Base-by-base conservation (phyloP, 148 eudicot genomes). In the Chenopodium formosanum region DNA sequence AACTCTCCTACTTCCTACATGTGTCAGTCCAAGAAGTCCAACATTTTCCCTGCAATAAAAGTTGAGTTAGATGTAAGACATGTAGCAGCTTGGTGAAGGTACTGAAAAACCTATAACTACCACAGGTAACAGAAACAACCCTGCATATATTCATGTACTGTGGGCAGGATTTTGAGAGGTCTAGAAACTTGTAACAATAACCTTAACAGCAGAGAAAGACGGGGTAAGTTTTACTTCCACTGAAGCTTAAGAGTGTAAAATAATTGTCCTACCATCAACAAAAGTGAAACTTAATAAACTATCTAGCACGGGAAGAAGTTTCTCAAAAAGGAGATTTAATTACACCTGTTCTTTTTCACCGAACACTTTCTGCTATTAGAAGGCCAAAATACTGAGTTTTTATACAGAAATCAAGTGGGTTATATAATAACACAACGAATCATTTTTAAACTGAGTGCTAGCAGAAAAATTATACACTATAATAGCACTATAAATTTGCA, bases 1-100 rank as follows among this genome's bases (percentile, higher is more conserved):
- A 22, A 89, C 99, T 90, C 99, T 94, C 84, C 99, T 91, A 79
- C 99, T 96, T 76, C 99, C 99, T 1, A 96, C 94, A 71, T 86
- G 91, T 23, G 99, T 96, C 67, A 96, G 82, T 70, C 98, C 99
- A 34, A 96, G 97, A 76, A 96, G 94, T 52, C 99, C 99, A 69
- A 94, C 92, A 86, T 96, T 96, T 88, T 94, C 99, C 76, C 99
- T 96, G 91, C 86, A 83, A 56, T n/a, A 74, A 79, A 31, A 56
- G 7, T 7, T 22, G 6, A 80, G 23, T 63, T 48, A 9, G 53
- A 27, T 76, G 20, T 56, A 68, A 25, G 32, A 69, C 70, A 81
- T 19, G 17, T 48, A 60, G 27, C 27, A 48, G 40, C 32, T 74
- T 27, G 7, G 44, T 23, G 75, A 72, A 72, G 12, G 29, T 72